Base-by-base conservation (phyloP, 2,329 filamentous ascomycete species). In the Kalmusia sp. region DNA sequence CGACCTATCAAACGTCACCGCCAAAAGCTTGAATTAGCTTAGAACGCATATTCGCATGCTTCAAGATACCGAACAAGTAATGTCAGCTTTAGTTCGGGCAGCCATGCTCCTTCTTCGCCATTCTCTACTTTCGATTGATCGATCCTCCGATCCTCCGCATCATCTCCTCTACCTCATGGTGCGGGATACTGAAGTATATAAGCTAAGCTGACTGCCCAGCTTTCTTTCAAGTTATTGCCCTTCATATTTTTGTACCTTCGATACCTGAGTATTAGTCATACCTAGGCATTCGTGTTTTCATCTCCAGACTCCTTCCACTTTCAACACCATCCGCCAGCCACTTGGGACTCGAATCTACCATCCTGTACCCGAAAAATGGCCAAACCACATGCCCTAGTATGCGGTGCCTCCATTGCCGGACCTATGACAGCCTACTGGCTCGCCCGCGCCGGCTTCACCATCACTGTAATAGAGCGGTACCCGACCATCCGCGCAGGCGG, bases 381-480 rank as follows among this genome's bases (percentile, higher is more conserved):
- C 12, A 30, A 28, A 21, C 38, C 54, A 14, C 67, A 62, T 6
- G 54, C 69, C 34, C 70, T 75, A 52, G 63, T 76, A 25, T 58
- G 63, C 4, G 73, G 73, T 17, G 64, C 59, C 27, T 69, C 68
- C 17, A 69, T 76, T 37, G 73, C 71, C 14, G 73, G 73, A 17
- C 67, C 68, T 14, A 59, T 61, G 17, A 60, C 72, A 21, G 69
- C 73, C 7, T 67, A 59, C 55, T 73, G 60, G 53, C 62, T 75
- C 14, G 46, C 59, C n/a, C 54, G 52, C 25, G 56, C 62, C n/a
- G 62, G 59, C 64, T 62, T 64, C 6, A 55, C 57, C 41, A 69
- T 78, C 55, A 79, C 76, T 15, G 59, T 80, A 37, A 61, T 80
- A 27, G 78, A 80, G 51, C 72, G 76, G 31, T 72, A 70, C 5